These are phyloP conservation scores for Entrophospora sp. DNA, from an alignment of 192 early-diverging fungal species.

Conservation along the genomic window DNA sequence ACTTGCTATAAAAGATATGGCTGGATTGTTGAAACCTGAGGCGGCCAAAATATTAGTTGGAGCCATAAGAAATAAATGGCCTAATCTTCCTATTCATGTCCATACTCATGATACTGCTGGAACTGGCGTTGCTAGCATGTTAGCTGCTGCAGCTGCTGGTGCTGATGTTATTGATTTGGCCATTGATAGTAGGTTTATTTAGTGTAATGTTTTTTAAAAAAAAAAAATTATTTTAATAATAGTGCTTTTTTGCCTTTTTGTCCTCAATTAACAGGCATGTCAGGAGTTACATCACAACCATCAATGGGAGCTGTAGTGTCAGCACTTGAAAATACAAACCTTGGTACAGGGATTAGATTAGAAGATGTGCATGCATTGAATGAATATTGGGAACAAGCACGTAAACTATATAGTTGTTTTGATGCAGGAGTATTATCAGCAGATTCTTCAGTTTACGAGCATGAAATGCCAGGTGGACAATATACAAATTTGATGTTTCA, in stretches of 20 bases:
- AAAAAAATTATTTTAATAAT: too few species aligned
- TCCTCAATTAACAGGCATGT: slow-evolving; percentile 49
- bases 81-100: slow-evolving; percentile 88
- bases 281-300: slow-evolving; percentile 92
- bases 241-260: too few species aligned
- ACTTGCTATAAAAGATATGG: slow-evolving; percentile 93
- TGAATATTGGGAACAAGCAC: slow-evolving; percentile 94
- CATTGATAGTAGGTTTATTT: slow-evolving; percentile 51
- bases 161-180: slow-evolving; percentile 92
- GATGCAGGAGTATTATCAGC: slow-evolving; percentile 82
- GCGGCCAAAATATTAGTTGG: slow-evolving; percentile 83
- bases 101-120: slow-evolving; percentile 97
- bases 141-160: slow-evolving; percentile 84
- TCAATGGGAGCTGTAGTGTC: slow-evolving; percentile 92
- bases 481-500: slow-evolving; percentile 99
- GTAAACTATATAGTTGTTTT: slow-evolving; percentile 93
- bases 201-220: too few species aligned
- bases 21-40: slow-evolving; percentile 87
- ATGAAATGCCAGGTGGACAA: slow-evolving; percentile 98
- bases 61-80: slow-evolving; percentile 76
- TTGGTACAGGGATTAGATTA: slow-evolving; percentile 78
- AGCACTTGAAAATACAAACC: slow-evolving; percentile 67
- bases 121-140: slow-evolving; percentile 92
- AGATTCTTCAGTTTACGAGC: slow-evolving; percentile 88
- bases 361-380: slow-evolving; percentile 79